Evolutionary conservation across 2,329 filamentous ascomycete genomes (phyloP).

Genomic region (Sporothrix variecibatus): DNA sequence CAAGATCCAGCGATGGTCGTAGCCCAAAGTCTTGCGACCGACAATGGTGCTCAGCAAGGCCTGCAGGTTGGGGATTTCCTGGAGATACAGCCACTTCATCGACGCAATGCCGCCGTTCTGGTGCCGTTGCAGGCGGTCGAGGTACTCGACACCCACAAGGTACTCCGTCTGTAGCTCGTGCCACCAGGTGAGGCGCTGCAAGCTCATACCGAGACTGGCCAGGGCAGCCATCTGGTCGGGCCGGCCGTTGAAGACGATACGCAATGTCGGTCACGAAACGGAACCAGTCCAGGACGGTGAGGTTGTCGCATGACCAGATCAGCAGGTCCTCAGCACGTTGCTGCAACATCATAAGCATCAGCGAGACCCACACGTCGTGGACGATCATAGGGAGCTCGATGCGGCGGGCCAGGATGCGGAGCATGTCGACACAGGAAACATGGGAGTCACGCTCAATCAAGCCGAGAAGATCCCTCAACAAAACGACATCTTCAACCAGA

Average conservation of each 20-base stretch:
- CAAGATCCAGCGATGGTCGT: conserved; percentile 28
- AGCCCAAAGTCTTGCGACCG: conserved; percentile 11
- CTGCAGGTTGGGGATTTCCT: conserved; percentile 17
- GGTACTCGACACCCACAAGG: conserved; percentile 11
- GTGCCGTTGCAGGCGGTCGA: conserved; percentile 21
- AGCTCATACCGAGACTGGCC: conserved; percentile 27
- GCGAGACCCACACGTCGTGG: conserved; percentile 30
- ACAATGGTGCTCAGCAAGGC: conserved; percentile 29
- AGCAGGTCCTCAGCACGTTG: conserved; percentile 27
- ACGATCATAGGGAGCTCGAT: conserved; percentile 25
- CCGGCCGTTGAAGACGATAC: conserved; percentile 22
- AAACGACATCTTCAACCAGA: conserved; percentile 30
- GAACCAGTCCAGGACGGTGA: conserved; percentile 29
- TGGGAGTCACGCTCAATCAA: conserved; percentile 29
- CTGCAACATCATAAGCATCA: conserved; percentile 29
- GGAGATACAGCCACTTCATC: conserved; percentile 29
- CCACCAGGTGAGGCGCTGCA: conserved; percentile 24
- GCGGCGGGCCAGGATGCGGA: conserved; percentile 32
- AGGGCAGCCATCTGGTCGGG: conserved; percentile 3
- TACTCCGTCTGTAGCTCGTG: conserved; percentile 13
- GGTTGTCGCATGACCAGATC: conserved; percentile 31
- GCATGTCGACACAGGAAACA: conserved; percentile 29
- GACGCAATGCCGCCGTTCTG: conserved; percentile 7
- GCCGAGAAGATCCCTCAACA: conserved; percentile 29
- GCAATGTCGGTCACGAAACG: conserved; percentile 31